Percentiles rank a stretch among this genome's conserved stretches.
These are phyloP conservation scores for Cercospora sp. DNA, from an alignment of 2,329 filamentous ascomycete species.

Conservation along the genomic window DNA sequence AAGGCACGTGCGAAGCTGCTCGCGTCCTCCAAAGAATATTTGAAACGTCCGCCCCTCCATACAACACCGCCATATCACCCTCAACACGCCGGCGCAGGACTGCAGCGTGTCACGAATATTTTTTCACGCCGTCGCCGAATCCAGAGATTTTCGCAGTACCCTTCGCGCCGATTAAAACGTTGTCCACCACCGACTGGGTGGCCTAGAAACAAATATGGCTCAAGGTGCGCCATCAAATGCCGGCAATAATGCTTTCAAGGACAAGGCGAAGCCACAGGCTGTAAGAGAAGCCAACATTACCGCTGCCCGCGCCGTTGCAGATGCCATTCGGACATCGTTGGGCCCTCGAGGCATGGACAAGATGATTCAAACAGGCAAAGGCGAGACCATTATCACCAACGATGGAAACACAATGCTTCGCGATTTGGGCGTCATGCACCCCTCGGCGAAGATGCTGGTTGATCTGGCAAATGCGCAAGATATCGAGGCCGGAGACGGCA, in stretches of 20 bases:
- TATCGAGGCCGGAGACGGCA: slow-evolving; percentile 97
- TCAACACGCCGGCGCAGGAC: neutral
- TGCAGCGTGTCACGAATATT: neutral
- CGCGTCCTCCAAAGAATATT: neutral
- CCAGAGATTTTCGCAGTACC: neutral
- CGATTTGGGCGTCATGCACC: slow-evolving; percentile 98
- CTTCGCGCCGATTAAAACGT: neutral
- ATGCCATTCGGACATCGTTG: slow-evolving; percentile 95
- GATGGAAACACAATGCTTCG: slow-evolving; percentile 99
- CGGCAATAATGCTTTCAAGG: slow-evolving; percentile 68
- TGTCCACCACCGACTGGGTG: neutral
- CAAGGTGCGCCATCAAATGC: slow-evolving; percentile 49
- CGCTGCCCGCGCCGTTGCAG: slow-evolving; percentile 93
- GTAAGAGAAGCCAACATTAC: slow-evolving; percentile 96
- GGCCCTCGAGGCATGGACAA: slow-evolving; percentile 96
- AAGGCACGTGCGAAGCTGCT: neutral
- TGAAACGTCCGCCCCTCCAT: neutral
- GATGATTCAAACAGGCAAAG: slow-evolving; percentile 97
- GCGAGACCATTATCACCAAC: slow-evolving; percentile 98
- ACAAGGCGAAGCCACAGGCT: slow-evolving; percentile 98
- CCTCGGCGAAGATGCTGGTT: slow-evolving; percentile 99
- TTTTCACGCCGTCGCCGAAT: neutral
- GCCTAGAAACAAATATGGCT: slow-evolving; percentile 34
- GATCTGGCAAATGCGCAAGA: slow-evolving; percentile 96
- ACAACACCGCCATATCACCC: neutral